These are phyloP conservation scores for Collybiopsis confluens DNA, from an alignment of 768 basidiomycete genomes.

Conservation along the genomic window DNA sequence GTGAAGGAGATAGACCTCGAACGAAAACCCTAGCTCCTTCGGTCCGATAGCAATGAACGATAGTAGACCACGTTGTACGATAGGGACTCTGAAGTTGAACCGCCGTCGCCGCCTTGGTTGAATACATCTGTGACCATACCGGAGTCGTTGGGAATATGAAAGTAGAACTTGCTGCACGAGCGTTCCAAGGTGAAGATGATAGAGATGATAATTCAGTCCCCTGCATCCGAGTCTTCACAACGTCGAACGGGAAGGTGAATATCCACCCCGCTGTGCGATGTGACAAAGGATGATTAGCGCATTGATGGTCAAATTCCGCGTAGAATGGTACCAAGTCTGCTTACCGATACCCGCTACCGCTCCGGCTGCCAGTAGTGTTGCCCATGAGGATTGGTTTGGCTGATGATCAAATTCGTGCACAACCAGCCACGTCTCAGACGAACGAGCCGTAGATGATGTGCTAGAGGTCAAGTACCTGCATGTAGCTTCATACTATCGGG, in stretches of 20 bases:
- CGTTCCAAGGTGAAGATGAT: neutral
- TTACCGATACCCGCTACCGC: conserved; percentile 66
- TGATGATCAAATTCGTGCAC: conserved; percentile 36
- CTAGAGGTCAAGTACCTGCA: conserved; percentile 42
- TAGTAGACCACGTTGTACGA: conserved; percentile 53
- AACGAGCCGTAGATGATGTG: conserved; percentile 15
- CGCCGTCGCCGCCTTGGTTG: conserved; percentile 13
- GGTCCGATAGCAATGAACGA: conserved; percentile 51
- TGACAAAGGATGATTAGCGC: neutral
- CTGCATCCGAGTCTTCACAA: conserved; percentile 88
- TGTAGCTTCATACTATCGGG: conserved; percentile 56
- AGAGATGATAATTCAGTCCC: conserved; percentile 21
- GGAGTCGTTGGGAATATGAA: conserved; percentile 10
- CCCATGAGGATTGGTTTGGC: conserved; percentile 40
- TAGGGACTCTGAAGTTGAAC: conserved; percentile 43
- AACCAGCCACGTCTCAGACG: conserved; percentile 26
- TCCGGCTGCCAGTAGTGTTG: conserved; percentile 65
- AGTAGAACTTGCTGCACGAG: neutral
- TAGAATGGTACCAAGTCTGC: conserved; percentile 3
- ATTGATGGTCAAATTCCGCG: neutral
- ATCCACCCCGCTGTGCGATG: conserved; percentile 57
- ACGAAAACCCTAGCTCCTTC: conserved; percentile 74
- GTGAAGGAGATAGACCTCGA: conserved; percentile 71
- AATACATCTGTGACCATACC: conserved; percentile 8
- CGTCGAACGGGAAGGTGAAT: conserved; percentile 82